Base-by-base conservation (phyloP, 2,329 filamentous ascomycete genomes). In the Tolypocladium album region DNA sequence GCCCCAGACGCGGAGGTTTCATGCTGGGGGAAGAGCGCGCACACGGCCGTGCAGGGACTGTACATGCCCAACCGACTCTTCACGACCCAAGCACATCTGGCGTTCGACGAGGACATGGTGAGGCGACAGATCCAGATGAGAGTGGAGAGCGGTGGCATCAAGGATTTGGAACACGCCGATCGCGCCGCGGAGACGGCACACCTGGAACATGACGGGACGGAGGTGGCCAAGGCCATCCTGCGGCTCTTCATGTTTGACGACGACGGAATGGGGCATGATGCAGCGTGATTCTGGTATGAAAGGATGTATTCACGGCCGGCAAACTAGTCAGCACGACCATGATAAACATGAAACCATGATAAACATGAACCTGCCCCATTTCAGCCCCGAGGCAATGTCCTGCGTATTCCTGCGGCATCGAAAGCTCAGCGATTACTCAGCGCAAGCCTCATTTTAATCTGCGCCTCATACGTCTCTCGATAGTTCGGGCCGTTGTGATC, bases 1-100 rank as follows among this genome's bases (percentile, higher is more conserved):
- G 27, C 15, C 2, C 27, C 47, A 2, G 72, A 70, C 3, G 72
- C 75, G 0, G 73, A 76, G 42, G 75, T 85, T 1, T 73, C 81
- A 39, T 75, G 82, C 50, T 80, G 92, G 60, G 90, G 85, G 1
- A 80, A 76, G 34, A 88, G 87, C 24, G 78, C 80, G 1, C 79
- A 81, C 61, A 93, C 89, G 65, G 72, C 78, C 3, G 82, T 90
- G 3, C 90, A 94, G 71, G 88, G 87, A 31, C 85, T 93, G 78
- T 93, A 92, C 69, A 75, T 80, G 42, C 78, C 82, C 24, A 20
- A 50, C 15, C 47, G 47, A 15, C 47, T 50, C 13, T 50, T 50
- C 13, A 50, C 47, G 47, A 24, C 47, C n/a, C 47, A 50, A 24
- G 47, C 47, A 1, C 47, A 50, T 20, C 47, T 50, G 24, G 24